A percentile compares a stretch with the other conserved stretches of the same genome.
Conservation (phyloP, 768 basidiomycete species). For the Sarcodon aspratus region DNA sequence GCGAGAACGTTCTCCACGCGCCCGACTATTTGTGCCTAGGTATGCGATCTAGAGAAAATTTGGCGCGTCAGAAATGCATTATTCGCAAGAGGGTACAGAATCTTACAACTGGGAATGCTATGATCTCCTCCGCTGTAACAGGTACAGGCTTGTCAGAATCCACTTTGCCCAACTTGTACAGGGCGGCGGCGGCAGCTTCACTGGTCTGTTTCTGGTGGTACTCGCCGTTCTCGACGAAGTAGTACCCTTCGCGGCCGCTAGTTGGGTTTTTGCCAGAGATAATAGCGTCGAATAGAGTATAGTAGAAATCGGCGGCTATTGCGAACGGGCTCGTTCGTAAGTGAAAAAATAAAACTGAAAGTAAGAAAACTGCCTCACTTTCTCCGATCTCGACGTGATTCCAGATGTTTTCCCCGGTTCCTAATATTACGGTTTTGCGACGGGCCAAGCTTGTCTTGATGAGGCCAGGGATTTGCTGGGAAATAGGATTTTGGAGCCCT, state of each 20-base stretch:
- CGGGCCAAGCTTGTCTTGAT: slow-evolving; percentile 34
- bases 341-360: background rate
- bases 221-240: slow-evolving; percentile 22
- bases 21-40: slow-evolving; percentile 14
- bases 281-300: slow-evolving; percentile 28
- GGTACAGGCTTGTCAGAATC: slow-evolving; percentile 27
- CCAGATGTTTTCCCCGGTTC: slow-evolving; percentile 50
- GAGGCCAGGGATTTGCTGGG: slow-evolving; percentile 37
- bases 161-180: slow-evolving; percentile 19
- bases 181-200: slow-evolving; percentile 22
- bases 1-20: slow-evolving; percentile 6
- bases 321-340: background rate
- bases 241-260: slow-evolving; percentile 24
- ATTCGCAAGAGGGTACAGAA: slow-evolving; percentile 4
- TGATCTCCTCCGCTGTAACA: slow-evolving; percentile 27
- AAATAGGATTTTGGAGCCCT: slow-evolving; percentile 42
- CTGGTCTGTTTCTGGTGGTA: slow-evolving; percentile 22
- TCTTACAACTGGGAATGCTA: slow-evolving; percentile 16
- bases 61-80: too few relatives aligned
- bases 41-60: background rate
- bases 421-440: slow-evolving; percentile 41
- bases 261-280: slow-evolving; percentile 10
- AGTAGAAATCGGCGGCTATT: slow-evolving; percentile 32
- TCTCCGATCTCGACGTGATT: slow-evolving; percentile 46
- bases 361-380: slow-evolving; percentile 19